Evolutionary conservation across 371 early-diverging fungal species (phyloP).

Genomic region (Lichtheimia ornata): DNA sequence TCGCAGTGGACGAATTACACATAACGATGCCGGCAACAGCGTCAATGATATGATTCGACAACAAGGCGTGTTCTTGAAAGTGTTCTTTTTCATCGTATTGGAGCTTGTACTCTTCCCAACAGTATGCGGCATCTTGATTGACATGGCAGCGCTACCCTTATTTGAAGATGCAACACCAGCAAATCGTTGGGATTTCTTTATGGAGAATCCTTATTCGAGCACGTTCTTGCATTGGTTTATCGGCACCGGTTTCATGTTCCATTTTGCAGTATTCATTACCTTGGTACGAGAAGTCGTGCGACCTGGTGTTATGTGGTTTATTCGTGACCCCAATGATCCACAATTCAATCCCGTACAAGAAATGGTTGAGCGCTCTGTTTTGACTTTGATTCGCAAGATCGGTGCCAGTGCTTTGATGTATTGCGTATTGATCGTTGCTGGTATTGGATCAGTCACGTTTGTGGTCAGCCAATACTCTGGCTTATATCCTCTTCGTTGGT

Average conservation of each 20-base stretch:
- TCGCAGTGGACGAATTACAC: slow-evolving; percentile 24
- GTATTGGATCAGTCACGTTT: slow-evolving; percentile 66
- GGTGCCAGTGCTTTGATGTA: slow-evolving; percentile 81
- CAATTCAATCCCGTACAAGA: slow-evolving; percentile 92
- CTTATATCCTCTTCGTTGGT: slow-evolving; percentile 54
- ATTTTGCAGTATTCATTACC: slow-evolving; percentile 84
- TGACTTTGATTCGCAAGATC: slow-evolving; percentile 77
- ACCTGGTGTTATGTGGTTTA: slow-evolving; percentile 95
- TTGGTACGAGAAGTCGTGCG: slow-evolving; percentile 82
- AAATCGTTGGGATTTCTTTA: slow-evolving; percentile 61
- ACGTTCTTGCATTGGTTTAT: slow-evolving; percentile 87
- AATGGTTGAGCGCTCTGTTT: slow-evolving; percentile 77
- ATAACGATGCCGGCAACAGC: slow-evolving; percentile 14
- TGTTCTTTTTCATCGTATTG: slow-evolving; percentile 79
- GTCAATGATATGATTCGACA: slow-evolving; percentile 58
- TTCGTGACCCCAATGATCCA: slow-evolving; percentile 94
- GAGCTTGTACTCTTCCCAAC: slow-evolving; percentile 89
- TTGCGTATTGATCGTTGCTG: slow-evolving; percentile 66
- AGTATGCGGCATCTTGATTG: slow-evolving; percentile 84
- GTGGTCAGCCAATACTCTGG: slow-evolving; percentile 34
- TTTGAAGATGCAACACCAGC: slow-evolving; percentile 65
- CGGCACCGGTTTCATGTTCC: slow-evolving; percentile 92
- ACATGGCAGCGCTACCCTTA: slow-evolving; percentile 80
- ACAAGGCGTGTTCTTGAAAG: slow-evolving; percentile 64
- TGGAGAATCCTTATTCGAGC: slow-evolving; percentile 68